Evolutionary conservation across 371 early-diverging fungal genomes (phyloP), one percentile per base, ranked within the genome.

Genomic region (Parasitella parasitica): DNA sequence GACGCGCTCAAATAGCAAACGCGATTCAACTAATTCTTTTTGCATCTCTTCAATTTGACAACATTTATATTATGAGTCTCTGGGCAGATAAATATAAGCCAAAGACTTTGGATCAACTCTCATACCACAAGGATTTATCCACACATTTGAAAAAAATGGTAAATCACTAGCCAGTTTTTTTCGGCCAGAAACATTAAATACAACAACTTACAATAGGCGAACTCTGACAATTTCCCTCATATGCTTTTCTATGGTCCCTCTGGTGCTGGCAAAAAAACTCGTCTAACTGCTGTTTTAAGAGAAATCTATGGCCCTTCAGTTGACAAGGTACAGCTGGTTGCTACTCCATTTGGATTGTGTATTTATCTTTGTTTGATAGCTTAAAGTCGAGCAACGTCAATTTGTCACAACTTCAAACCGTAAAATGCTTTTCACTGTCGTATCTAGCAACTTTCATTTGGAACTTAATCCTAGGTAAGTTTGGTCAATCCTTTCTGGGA

Each of bases 71-170:
- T n/a, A 89, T 89, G 90, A 88, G 90, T 69, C 85, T 99, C 38
- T 99, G 98, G 97, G 92, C 94, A 37, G 99, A 99, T 82, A 97
- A 97, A 77, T 91, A 99, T 75, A 84, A 93, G 46, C 99, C 99
- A 32, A 83, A 77, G 49, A 70, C 84, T 27, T 88, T 99, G 54
- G 92, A 93, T 64, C 84, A 91, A 66, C 86, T 99, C 59, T 86
- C 88, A 68, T 94, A 89, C 73, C 97, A 97, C 72, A 54, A 71
- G 12, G 87, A 87, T 28, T 74, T 97, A 28, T 87, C 92, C 6
- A 67, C 61, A 27, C 90, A 91, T 52, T 82, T 99, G 28, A 86
- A 85, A 60, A 81, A 79, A 63, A 86, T 97, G 82, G 95, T 94
- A 77, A 50, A 48, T 5, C 16, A 24, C 12, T 20, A 11, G 4